Conservation (phyloP, 306 rosid species). For the barrel medic (Medicago truncatula) region MtrunA17r5.0-ANR NC_053048.1:55606501-55607000, state of each 20-base stretch:
- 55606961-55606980: slow-evolving; percentile 93
- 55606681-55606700: slow-evolving; percentile 91
- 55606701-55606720: slow-evolving; percentile 67
- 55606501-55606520: slow-evolving; percentile 81
- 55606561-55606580: slow-evolving; percentile 94
- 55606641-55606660: slow-evolving; percentile 85
- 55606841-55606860: slow-evolving; percentile 76
- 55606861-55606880: slow-evolving; percentile 57
- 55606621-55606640: slow-evolving; percentile 85
- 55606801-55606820: slow-evolving; percentile 54
- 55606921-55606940: slow-evolving; percentile 85
- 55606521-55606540: slow-evolving; percentile 73
- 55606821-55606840: slow-evolving; percentile 63
- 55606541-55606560: slow-evolving; percentile 74
- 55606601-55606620: slow-evolving; percentile 71
- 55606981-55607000: slow-evolving; percentile 76
- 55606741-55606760: slow-evolving; percentile 84
- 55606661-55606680: slow-evolving; percentile 88
- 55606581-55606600: slow-evolving; percentile 79
- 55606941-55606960: slow-evolving; percentile 93
- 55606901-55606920: slow-evolving; percentile 79
- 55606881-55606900: slow-evolving; percentile 76
- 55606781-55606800: slow-evolving; percentile 86
- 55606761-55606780: slow-evolving; percentile 91
- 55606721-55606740: slow-evolving; percentile 79